phyloP scores from a whole-genome alignment of 2,329 filamentous ascomycete species.

The Fusarium denticulatum region DNA sequence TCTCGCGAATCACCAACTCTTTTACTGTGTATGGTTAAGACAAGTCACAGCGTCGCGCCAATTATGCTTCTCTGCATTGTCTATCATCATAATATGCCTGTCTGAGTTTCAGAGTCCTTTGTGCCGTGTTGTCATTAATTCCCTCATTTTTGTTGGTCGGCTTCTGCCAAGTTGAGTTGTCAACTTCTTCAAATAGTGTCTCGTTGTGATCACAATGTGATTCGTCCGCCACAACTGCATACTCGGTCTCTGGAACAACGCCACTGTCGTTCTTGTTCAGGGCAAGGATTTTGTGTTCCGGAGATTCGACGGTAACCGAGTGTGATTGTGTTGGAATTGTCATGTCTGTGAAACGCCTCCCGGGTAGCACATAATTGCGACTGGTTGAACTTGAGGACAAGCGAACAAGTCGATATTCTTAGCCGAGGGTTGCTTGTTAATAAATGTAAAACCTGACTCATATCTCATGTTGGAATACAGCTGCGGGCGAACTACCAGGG shows the following conservation, averaged over 20 bases:
- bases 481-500: neutral
- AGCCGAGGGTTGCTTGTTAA: slow-evolving; percentile 3
- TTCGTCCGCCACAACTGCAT: neutral
- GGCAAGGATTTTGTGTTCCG: neutral
- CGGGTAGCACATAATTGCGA: slow-evolving; percentile 31
- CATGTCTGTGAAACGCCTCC: slow-evolving; percentile 28
- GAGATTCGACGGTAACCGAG: neutral
- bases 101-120: neutral
- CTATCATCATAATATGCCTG: neutral
- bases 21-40: slow-evolving; percentile 2
- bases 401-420: slow-evolving; percentile 1
- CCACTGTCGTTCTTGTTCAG: neutral
- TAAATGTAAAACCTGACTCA: neutral
- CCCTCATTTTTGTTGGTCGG: neutral
- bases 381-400: slow-evolving; percentile 22
- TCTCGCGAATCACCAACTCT: slow-evolving; percentile 6
- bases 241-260: slow-evolving; percentile 2
- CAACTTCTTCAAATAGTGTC: neutral
- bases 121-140: slow-evolving; percentile 4
- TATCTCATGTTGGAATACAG: neutral
- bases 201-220: neutral
- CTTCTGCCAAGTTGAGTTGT: neutral
- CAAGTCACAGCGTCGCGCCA: slow-evolving; percentile 14
- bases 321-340: neutral
- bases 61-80: slow-evolving; percentile 1